phyloP scores from a whole-genome alignment of 2,329 filamentous ascomycete species.

The Cordyceps cicadae region DNA sequence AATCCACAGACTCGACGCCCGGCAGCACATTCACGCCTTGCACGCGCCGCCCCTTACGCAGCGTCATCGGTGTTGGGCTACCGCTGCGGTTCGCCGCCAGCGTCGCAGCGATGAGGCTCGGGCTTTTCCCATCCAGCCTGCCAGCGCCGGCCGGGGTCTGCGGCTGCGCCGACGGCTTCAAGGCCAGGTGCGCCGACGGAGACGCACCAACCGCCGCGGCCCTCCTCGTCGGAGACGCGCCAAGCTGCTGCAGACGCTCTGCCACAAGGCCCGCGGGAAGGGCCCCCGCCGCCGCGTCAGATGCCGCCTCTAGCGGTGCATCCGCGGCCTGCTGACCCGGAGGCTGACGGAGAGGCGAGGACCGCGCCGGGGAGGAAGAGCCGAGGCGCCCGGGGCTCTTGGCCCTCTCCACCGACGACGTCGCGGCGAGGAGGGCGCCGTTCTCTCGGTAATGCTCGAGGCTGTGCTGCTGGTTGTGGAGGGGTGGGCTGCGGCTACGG shows the following conservation, averaged over 20 bases:
- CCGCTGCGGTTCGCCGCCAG: conserved; percentile 47
- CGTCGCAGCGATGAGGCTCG: conserved; percentile 49
- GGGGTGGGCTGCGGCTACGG: conserved; percentile 15
- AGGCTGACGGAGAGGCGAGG: conserved; percentile 18
- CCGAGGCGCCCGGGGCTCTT: conserved; percentile 1
- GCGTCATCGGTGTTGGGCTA: conserved; percentile 27
- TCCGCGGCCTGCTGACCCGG: conserved; percentile 23
- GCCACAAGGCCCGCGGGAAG: conserved; percentile 16
- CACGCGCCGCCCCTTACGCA: conserved; percentile 20
- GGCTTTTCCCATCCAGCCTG: conserved; percentile 37
- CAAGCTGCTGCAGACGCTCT: conserved; percentile 20
- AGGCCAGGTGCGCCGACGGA: not conserved
- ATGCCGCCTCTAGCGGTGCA: conserved; percentile 22
- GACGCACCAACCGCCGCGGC: conserved; percentile 1
- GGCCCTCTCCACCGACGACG: conserved; percentile 22
- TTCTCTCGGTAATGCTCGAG: conserved; percentile 20
- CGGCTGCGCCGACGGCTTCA: not conserved
- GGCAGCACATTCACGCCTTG: conserved; percentile 24
- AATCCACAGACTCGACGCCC: conserved; percentile 30
- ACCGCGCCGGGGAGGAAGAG: conserved; percentile 9
- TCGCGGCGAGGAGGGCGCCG: conserved; percentile 38
- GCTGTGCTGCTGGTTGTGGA: conserved; percentile 14
- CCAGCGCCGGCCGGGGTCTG: not conserved
- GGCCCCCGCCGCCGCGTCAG: not conserved
- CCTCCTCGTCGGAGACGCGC: conserved; percentile 10